Percentiles rank a stretch among this genome's conserved stretches.
phyloP scores from a whole-genome alignment of 495 filamentous ascomycete genomes.

The Amphirosellinia nigrospora region DNA sequence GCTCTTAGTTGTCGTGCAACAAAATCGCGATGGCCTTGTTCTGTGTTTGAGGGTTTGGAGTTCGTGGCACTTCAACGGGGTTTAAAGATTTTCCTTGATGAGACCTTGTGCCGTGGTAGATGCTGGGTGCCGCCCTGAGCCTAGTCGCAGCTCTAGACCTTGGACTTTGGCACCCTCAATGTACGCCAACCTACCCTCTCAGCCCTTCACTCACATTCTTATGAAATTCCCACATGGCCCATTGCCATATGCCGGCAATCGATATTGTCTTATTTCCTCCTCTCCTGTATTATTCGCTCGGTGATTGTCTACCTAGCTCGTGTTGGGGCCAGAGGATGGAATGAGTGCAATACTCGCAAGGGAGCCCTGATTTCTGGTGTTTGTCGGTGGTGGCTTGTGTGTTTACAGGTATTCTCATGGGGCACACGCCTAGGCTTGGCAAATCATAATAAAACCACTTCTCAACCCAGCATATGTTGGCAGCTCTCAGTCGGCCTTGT shows the following conservation, averaged over 20 bases:
- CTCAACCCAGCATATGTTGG: slow-evolving; percentile 6
- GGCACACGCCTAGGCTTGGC: slow-evolving; percentile 16
- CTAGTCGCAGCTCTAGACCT: not conserved
- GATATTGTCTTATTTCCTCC: slow-evolving; percentile 12
- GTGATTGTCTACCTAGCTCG: slow-evolving; percentile 12
- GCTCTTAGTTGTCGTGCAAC: not conserved
- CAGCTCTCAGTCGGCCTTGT: not conserved
- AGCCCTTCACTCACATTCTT: slow-evolving; percentile 18
- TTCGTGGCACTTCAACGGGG: slow-evolving; percentile 3
- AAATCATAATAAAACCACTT: slow-evolving; percentile 28
- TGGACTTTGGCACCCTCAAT: not conserved
- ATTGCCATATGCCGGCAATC: slow-evolving; percentile 12
- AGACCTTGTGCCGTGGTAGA: not conserved
- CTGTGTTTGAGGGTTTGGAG: not conserved
- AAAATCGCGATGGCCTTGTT: not conserved
- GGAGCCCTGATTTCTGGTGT: slow-evolving; percentile 36
- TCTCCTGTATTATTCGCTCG: slow-evolving; percentile 2
- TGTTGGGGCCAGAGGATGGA: slow-evolving; percentile 11
- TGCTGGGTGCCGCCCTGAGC: not conserved
- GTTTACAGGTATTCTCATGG: slow-evolving; percentile 16
- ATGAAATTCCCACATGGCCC: slow-evolving; percentile 8
- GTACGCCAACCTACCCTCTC: slow-evolving; percentile 1
- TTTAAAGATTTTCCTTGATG: not conserved
- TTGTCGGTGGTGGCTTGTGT: slow-evolving; percentile 28
- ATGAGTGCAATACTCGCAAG: slow-evolving; percentile 31